A percentile compares a stretch with the other conserved stretches of the same genome.
Evolutionary conservation across 2,329 filamentous ascomycete genomes (phyloP).

Genomic region (Mycosphaerelloides madeirae): DNA sequence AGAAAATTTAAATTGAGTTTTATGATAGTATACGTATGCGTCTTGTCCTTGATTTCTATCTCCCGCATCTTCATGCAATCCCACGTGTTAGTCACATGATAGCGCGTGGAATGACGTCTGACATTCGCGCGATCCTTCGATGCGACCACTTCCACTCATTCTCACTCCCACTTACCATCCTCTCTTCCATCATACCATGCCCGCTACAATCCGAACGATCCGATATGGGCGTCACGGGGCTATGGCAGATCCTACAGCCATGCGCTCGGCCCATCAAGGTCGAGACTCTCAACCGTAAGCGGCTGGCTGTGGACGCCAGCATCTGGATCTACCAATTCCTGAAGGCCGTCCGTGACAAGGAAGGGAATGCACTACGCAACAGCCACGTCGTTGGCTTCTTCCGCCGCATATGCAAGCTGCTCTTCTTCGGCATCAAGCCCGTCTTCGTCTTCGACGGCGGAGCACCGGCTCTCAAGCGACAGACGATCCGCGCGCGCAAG

Average conservation of each 20-base stretch:
- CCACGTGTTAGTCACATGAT: too few species aligned
- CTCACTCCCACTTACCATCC: too few species aligned
- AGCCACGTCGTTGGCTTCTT: constrained; percentile 97
- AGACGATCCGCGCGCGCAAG: constrained; percentile 78
- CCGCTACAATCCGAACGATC: neutral
- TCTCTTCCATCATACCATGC: constrained; percentile 1
- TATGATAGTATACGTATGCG: too few species aligned
- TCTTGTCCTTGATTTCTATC: too few species aligned
- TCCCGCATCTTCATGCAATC: too few species aligned
- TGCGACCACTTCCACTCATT: too few species aligned
- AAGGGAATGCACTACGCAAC: constrained; percentile 93
- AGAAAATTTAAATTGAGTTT: too few species aligned
- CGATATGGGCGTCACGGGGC: constrained; percentile 90
- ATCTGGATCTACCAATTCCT: constrained; percentile 99
- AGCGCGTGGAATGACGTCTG: too few species aligned
- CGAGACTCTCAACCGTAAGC: constrained; percentile 91
- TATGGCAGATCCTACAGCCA: constrained; percentile 94
- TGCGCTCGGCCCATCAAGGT: constrained; percentile 94
- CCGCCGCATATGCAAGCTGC: constrained; percentile 91
- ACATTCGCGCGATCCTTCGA: too few species aligned
- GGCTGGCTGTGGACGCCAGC: constrained; percentile 92
- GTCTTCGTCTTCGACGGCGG: constrained; percentile 98
- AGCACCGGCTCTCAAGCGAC: constrained; percentile 81
- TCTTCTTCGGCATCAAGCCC: constrained; percentile 93
- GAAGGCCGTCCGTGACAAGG: constrained; percentile 96